Evolutionary conservation across 2,329 filamentous ascomycete species (phyloP).

Genomic region (Stagonosporopsis vannaccii): DNA sequence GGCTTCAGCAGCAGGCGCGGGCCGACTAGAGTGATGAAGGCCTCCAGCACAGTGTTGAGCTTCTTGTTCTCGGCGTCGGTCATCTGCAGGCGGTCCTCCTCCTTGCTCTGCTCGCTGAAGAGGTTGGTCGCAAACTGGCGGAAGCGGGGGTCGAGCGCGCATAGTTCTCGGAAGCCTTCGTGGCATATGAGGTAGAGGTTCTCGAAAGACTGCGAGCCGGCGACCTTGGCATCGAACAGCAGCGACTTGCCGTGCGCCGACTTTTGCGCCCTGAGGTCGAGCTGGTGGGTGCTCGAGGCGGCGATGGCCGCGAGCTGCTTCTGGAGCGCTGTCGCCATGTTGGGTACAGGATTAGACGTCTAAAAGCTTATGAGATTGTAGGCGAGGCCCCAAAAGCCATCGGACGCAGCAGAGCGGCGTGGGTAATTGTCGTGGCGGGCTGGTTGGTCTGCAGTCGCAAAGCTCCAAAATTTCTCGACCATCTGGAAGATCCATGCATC

Average conservation of each 20-base stretch:
- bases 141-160: slow-evolving; percentile 83
- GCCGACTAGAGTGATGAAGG: slow-evolving; percentile 82
- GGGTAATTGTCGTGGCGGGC: slow-evolving; percentile 28
- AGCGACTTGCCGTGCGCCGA: slow-evolving; percentile 91
- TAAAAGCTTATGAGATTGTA: neutral
- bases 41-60: slow-evolving; percentile 77
- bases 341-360: slow-evolving; percentile 21
- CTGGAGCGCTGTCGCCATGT: slow-evolving; percentile 82
- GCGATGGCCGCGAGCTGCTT: slow-evolving; percentile 94
- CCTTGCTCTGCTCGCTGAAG: slow-evolving; percentile 93
- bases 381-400: slow-evolving; percentile 32
- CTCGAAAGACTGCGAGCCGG: slow-evolving; percentile 88
- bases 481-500: slow-evolving; percentile 3
- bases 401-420: slow-evolving; percentile 27
- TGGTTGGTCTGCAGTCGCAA: slow-evolving; percentile 15
- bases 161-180: slow-evolving; percentile 91
- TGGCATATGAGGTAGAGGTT: slow-evolving; percentile 85
- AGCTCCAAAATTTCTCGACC: slow-evolving; percentile 29
- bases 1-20: slow-evolving; percentile 82
- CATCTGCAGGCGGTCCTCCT: slow-evolving; percentile 86
- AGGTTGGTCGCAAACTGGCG: slow-evolving; percentile 75
- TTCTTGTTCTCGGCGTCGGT: slow-evolving; percentile 81
- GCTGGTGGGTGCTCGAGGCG: slow-evolving; percentile 84
- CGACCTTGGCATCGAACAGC: slow-evolving; percentile 87
- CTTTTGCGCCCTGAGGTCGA: slow-evolving; percentile 93